Evolutionary conservation across 257 asterid genomes (phyloP).

Genomic region (Solanum gracilifrons): DNA sequence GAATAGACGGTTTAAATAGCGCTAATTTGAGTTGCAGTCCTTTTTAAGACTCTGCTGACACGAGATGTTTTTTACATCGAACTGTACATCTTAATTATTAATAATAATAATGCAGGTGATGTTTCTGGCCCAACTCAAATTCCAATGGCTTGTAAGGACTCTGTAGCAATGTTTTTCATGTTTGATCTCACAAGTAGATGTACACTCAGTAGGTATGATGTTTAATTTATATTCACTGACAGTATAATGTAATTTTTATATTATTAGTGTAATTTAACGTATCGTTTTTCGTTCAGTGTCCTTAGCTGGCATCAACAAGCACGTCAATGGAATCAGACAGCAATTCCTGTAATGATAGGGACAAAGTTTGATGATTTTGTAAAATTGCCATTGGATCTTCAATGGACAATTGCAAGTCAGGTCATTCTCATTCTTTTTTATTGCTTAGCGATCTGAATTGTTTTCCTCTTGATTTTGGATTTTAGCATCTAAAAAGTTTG

Average conservation of each 20-base stretch:
- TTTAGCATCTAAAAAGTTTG: neutral
- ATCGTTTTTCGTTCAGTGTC: constrained; percentile 22
- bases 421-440: neutral
- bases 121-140: constrained; percentile 33
- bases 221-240: neutral
- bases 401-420: constrained; percentile 83
- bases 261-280: neutral
- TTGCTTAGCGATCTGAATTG: neutral
- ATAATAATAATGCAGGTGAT: constrained; percentile 25
- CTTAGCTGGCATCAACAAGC: constrained; percentile 72
- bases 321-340: constrained; percentile 71
- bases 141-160: constrained; percentile 54
- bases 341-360: constrained; percentile 71
- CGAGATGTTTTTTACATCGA: fast-evolving
- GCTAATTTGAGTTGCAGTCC: fast-evolving
- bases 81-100: neutral
- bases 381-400: constrained; percentile 68
- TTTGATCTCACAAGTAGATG: constrained; percentile 82
- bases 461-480: neutral
- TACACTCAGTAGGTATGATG: constrained; percentile 54
- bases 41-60: neutral
- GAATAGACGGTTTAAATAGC: fast-evolving
- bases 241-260: neutral
- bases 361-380: constrained; percentile 87
- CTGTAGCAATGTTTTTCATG: constrained; percentile 74